Percentiles rank a stretch among this genome's conserved stretches.
phyloP scores from a whole-genome alignment of 2,329 filamentous ascomycete species.

The Raffaelea arxii region DNA sequence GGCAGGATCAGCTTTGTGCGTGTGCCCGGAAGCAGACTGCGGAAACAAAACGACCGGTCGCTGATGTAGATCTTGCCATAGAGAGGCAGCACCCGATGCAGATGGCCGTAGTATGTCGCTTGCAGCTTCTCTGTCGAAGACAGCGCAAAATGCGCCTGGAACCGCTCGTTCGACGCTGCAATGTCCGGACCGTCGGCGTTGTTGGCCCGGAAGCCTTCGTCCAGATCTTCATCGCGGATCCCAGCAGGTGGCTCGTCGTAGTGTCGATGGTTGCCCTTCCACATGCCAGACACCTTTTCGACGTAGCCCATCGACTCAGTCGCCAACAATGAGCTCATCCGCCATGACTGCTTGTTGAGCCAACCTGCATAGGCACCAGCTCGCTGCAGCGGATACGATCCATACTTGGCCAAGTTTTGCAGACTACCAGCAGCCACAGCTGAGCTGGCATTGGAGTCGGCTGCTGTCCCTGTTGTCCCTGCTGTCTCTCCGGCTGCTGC shows the following conservation, averaged over 20 bases:
- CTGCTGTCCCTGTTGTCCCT: slow-evolving; percentile 11
- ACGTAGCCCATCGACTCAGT: slow-evolving; percentile 94
- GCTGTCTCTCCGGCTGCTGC: background rate
- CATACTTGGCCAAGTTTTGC: slow-evolving; percentile 47
- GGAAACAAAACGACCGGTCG: slow-evolving; percentile 80
- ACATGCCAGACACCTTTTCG: slow-evolving; percentile 95
- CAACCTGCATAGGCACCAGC: slow-evolving; percentile 78
- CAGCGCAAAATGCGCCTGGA: slow-evolving; percentile 84
- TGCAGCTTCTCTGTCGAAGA: slow-evolving; percentile 72
- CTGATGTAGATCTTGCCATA: slow-evolving; percentile 97
- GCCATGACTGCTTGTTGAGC: slow-evolving; percentile 66
- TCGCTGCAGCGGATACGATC: slow-evolving; percentile 71
- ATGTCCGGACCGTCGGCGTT: slow-evolving; percentile 23
- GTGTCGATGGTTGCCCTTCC: slow-evolving; percentile 82
- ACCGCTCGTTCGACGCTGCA: slow-evolving; percentile 58
- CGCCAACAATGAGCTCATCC: slow-evolving; percentile 73
- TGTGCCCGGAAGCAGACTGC: slow-evolving; percentile 79
- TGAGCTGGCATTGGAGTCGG: slow-evolving; percentile 26
- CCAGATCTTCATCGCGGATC: slow-evolving; percentile 43
- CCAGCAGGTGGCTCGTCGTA: slow-evolving; percentile 55
- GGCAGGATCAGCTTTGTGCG: slow-evolving; percentile 89
- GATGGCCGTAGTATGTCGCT: slow-evolving; percentile 83
- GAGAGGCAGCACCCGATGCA: slow-evolving; percentile 81
- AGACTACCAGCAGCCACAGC: too few species aligned
- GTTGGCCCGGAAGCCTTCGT: slow-evolving; percentile 39